Evolutionary conservation across 192 early-diverging fungal species (phyloP).

Genomic region (Entophlyctis luteolus): DNA sequence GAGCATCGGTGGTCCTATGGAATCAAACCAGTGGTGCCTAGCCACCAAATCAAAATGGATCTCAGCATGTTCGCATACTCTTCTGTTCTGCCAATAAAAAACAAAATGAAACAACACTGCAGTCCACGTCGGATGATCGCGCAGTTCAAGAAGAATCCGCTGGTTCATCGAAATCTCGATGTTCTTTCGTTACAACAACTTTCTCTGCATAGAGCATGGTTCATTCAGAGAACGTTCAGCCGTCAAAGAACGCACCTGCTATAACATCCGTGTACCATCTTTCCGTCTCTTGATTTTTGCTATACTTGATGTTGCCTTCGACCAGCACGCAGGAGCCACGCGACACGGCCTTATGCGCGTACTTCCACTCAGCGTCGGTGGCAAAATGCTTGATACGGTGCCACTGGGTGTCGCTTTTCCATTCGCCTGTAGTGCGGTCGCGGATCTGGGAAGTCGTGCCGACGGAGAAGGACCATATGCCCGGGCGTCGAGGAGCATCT

Average conservation of each 20-base stretch:
- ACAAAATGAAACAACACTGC: too few species aligned
- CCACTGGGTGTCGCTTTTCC: constrained; percentile 24
- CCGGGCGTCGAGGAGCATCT: neutral
- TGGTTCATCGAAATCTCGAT: too few species aligned
- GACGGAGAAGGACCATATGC: constrained; percentile 20
- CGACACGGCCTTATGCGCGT: neutral
- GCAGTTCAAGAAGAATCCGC: too few species aligned
- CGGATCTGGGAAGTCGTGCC: constrained; percentile 12
- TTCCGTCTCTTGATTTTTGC: neutral
- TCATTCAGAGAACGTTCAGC: neutral
- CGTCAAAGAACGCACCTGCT: constrained; percentile 1
- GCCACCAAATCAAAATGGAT: too few species aligned
- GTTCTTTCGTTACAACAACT: neutral
- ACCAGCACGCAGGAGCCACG: constrained; percentile 9
- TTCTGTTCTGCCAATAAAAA: too few species aligned
- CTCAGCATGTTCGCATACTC: too few species aligned
- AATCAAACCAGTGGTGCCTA: too few species aligned
- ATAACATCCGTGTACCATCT: neutral
- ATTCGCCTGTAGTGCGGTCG: constrained; percentile 8
- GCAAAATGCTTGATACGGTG: constrained; percentile 6
- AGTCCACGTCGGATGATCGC: too few species aligned
- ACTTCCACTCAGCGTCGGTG: neutral
- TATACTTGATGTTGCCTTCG: constrained; percentile 4
- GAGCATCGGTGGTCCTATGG: too few species aligned
- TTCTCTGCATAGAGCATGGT: neutral